Conservation (phyloP, 768 basidiomycete species). For the Wakefieldia striispora region DNA sequence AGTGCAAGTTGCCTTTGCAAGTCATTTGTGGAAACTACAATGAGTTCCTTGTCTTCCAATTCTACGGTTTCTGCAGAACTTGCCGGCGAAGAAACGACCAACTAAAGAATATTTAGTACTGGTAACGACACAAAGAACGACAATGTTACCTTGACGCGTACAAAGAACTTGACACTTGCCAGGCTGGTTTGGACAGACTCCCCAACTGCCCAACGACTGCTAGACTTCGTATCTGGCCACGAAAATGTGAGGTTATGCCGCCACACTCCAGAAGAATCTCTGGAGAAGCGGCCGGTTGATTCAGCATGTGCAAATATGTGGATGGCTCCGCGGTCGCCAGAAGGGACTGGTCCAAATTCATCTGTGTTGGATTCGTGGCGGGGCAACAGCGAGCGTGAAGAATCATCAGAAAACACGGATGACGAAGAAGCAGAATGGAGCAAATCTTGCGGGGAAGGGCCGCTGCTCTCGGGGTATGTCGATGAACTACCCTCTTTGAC, state of each 20-base stretch:
- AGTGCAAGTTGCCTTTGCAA: constrained; percentile 64
- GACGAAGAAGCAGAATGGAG: constrained; percentile 15
- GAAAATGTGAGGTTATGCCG: constrained; percentile 64
- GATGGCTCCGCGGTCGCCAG: constrained; percentile 35
- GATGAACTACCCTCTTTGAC: constrained; percentile 18
- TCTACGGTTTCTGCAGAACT: constrained; percentile 65
- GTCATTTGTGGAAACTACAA: constrained; percentile 67
- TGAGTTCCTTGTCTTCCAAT: constrained; percentile 64
- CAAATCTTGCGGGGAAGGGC: constrained; percentile 23
- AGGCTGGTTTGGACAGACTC: constrained; percentile 69
- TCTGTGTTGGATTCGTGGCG: constrained; percentile 13
- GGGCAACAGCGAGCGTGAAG: constrained; percentile 26
- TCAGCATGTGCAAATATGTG: constrained; percentile 58
- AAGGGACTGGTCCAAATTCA: constrained; percentile 9
- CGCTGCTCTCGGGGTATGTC: constrained; percentile 2
- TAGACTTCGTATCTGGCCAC: constrained; percentile 68
- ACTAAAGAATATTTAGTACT: constrained; percentile 27
- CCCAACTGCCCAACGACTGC: constrained; percentile 75
- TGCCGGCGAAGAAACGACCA: constrained; percentile 44
- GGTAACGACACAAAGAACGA: constrained; percentile 8
- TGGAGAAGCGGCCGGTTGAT: constrained; percentile 55
- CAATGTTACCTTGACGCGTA: constrained; percentile 60
- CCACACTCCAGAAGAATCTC: constrained; percentile 58
- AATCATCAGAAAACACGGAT: constrained; percentile 25
- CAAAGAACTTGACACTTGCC: constrained; percentile 66